Evolutionary conservation across 257 asterid genomes (phyloP).

Genomic region (Eucommia ulmoides): DNA sequence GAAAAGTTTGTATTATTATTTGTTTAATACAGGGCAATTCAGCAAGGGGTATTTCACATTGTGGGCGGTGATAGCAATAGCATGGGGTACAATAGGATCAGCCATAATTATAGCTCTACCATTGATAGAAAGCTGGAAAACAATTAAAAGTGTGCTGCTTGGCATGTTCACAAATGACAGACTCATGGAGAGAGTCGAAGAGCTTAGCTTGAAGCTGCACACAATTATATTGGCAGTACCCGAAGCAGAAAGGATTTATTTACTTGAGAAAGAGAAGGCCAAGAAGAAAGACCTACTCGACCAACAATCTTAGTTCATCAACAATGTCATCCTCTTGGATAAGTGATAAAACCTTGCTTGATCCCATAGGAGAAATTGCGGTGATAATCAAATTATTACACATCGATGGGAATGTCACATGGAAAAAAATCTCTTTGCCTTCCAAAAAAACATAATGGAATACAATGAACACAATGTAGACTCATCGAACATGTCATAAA

Average conservation of each 20-base stretch:
- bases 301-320: no score
- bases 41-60: constrained; percentile 76
- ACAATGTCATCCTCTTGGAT: no score
- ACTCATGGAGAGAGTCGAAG: constrained; percentile 70
- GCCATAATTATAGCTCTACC: constrained; percentile 74
- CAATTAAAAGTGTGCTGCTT: constrained; percentile 41
- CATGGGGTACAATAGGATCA: constrained; percentile 81
- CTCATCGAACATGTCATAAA: no score
- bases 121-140: constrained; percentile 62
- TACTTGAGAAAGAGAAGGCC: constrained; percentile 49
- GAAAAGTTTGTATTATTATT: not conserved
- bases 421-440: no score
- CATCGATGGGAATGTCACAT: no score
- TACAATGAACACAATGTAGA: no score
- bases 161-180: constrained; percentile 87
- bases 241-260: constrained; percentile 58
- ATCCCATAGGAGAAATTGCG: no score
- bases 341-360: no score
- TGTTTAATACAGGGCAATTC: constrained; percentile 52
- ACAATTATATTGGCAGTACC: constrained; percentile 53
- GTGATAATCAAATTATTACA: no score
- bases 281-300: constrained; percentile 57
- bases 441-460: no score
- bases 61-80: constrained; percentile 81
- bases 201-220: constrained; percentile 48